Conservation (phyloP, 2,329 filamentous ascomycete genomes). For the Cladosporium sp. region DNA sequence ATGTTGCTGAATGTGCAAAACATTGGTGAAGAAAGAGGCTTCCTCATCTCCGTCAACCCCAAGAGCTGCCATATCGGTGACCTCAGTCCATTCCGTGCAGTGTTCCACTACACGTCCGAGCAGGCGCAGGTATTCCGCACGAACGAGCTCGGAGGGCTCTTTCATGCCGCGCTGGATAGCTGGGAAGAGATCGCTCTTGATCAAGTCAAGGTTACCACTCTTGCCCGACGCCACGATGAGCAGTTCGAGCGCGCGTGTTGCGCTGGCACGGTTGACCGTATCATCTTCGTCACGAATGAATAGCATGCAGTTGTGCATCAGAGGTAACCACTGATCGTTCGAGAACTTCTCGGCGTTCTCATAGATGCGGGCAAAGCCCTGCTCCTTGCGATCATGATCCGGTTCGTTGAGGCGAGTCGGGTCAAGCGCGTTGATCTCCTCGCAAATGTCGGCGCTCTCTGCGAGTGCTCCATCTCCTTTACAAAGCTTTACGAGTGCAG, state of each 20-base stretch:
- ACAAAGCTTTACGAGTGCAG: slow-evolving; percentile 66
- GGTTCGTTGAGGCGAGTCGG: slow-evolving; percentile 70
- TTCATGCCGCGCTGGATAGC: slow-evolving; percentile 40
- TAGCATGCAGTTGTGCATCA: slow-evolving; percentile 84
- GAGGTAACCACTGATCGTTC: slow-evolving; percentile 72
- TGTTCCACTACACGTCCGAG: slow-evolving; percentile 70
- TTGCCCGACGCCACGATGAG: slow-evolving; percentile 50
- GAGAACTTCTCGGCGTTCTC: slow-evolving; percentile 57
- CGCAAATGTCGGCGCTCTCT: slow-evolving; percentile 63
- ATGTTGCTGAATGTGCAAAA: slow-evolving; percentile 82
- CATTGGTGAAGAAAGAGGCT: slow-evolving; percentile 84
- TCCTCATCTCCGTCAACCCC: slow-evolving; percentile 68
- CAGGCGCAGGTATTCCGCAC: slow-evolving; percentile 72
- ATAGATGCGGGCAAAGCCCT: slow-evolving; percentile 69
- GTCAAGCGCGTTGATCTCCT: slow-evolving; percentile 74
- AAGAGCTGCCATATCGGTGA: slow-evolving; percentile 68
- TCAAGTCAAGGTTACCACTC: slow-evolving; percentile 48
- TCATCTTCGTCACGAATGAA: slow-evolving; percentile 83
- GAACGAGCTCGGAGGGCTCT: slow-evolving; percentile 75
- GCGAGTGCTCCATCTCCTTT: slow-evolving; percentile 54
- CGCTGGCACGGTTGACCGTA: slow-evolving; percentile 75
- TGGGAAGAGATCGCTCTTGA: slow-evolving; percentile 38
- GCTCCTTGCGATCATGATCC: slow-evolving; percentile 75
- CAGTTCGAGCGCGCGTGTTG: slow-evolving; percentile 70
- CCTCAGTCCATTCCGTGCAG: slow-evolving; percentile 61